A percentile compares a stretch with the other conserved stretches of the same genome.
Conservation (phyloP, 2,329 filamentous ascomycete genomes). For the Aspergillus pseudonomiae region DNA sequence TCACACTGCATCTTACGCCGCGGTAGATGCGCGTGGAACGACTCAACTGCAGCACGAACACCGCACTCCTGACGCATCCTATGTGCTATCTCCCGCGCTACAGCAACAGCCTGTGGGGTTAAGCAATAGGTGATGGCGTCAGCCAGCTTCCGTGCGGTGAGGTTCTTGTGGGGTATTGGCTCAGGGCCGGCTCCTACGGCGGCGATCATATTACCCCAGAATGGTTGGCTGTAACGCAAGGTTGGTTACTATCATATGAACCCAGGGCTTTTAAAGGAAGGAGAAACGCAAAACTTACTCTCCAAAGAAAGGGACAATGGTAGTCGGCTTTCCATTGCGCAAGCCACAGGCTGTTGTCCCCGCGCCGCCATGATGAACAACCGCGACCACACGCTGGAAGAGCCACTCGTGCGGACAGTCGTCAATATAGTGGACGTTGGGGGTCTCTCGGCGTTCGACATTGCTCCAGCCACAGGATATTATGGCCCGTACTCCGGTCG, state of each 20-base stretch:
- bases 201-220: slow-evolving; percentile 58
- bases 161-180: slow-evolving; percentile 50
- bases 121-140: slow-evolving; percentile 51
- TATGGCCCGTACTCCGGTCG: slow-evolving; percentile 54
- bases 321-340: slow-evolving; percentile 53
- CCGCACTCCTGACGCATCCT: slow-evolving; percentile 48
- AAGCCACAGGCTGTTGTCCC: slow-evolving; percentile 61
- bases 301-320: slow-evolving; percentile 62
- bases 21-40: slow-evolving; percentile 45
- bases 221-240: slow-evolving; percentile 44
- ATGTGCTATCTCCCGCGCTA: slow-evolving; percentile 39
- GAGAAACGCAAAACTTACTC: slow-evolving; percentile 38
- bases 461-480: slow-evolving; percentile 59
- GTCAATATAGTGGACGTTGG: slow-evolving; percentile 53
- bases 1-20: slow-evolving; percentile 27
- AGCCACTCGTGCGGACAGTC: slow-evolving; percentile 63
- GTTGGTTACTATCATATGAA: neutral
- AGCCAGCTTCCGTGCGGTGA: slow-evolving; percentile 49
- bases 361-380: slow-evolving; percentile 64
- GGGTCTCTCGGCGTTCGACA: slow-evolving; percentile 38
- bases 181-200: slow-evolving; percentile 52
- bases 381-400: slow-evolving; percentile 57
- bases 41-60: slow-evolving; percentile 43
- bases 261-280: neutral
- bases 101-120: slow-evolving; percentile 37